Percentiles rank a stretch among this genome's conserved stretches.
These are phyloP conservation scores for Aspergillus aculeatus DNA, from an alignment of 2,329 filamentous ascomycete genomes.

Conservation along the genomic window DNA sequence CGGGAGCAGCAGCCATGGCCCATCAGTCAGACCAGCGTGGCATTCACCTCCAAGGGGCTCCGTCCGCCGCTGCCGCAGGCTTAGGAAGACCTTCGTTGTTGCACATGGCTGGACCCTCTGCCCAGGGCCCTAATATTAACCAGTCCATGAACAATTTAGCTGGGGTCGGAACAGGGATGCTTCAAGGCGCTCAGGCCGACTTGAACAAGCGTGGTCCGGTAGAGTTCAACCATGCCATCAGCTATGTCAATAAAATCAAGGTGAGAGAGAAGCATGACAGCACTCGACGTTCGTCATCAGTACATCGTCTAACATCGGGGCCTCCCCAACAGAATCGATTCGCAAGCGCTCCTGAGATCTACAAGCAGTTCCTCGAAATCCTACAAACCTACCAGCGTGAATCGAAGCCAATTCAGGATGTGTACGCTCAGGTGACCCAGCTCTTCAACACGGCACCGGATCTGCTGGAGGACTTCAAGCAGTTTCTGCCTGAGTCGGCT, in stretches of 20 bases:
- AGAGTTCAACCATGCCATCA: constrained; percentile 98
- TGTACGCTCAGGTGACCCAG: constrained; percentile 93
- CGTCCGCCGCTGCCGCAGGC: constrained; percentile 50
- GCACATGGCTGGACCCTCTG: constrained; percentile 46
- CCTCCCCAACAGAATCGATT: constrained; percentile 74
- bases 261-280: constrained; percentile 49
- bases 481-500: constrained; percentile 90
- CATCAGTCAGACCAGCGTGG: constrained; percentile 66
- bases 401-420: constrained; percentile 96
- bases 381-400: constrained; percentile 97
- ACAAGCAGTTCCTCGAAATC: constrained; percentile 98
- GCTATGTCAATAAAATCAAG: constrained; percentile 99
- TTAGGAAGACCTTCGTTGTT: constrained; percentile 50
- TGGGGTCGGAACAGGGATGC: constrained; percentile 59
- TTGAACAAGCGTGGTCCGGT: constrained; percentile 88
- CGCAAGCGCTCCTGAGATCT: constrained; percentile 93
- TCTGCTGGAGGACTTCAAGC: constrained; percentile 95
- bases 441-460: constrained; percentile 92
- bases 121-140: constrained; percentile 46
- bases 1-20: constrained; percentile 44
- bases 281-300: neutral
- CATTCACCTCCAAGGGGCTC: constrained; percentile 65
- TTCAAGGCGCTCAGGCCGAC: constrained; percentile 52
- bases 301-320: neutral
- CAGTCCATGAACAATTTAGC: constrained; percentile 61